Evolutionary conservation across 163 green algal species (phyloP).

Genomic region (Trebouxiophyceae sp.): DNA sequence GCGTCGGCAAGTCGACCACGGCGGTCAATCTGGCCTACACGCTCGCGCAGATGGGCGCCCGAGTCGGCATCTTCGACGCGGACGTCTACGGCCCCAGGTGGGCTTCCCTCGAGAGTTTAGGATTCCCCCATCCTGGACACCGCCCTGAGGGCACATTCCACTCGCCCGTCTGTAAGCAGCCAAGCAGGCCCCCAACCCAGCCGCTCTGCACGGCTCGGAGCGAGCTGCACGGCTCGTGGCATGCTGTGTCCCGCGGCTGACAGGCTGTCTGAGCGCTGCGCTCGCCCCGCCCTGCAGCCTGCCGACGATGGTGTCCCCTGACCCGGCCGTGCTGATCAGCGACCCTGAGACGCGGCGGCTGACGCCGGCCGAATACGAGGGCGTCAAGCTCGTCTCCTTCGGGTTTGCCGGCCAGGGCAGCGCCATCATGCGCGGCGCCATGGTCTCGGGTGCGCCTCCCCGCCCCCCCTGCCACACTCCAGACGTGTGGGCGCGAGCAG

Average conservation of each 20-base stretch:
- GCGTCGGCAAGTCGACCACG: slow-evolving; percentile 92
- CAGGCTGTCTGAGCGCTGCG: too few species aligned
- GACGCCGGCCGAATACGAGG: slow-evolving; percentile 85
- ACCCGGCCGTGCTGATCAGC: slow-evolving; percentile 37
- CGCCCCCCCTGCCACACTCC: too few species aligned
- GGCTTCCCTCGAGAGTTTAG: too few species aligned
- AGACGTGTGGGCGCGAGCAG: too few species aligned
- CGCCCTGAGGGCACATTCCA: too few species aligned
- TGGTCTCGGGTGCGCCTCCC: slow-evolving; percentile 78
- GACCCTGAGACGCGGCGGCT: slow-evolving; percentile 52
- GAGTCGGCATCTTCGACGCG: slow-evolving; percentile 94
- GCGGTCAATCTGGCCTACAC: slow-evolving; percentile 96
- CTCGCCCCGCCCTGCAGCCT: too few species aligned
- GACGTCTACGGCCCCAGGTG: slow-evolving; percentile 96
- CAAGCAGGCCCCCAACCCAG: too few species aligned
- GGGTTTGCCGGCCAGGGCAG: slow-evolving; percentile 91
- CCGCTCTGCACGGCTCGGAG: too few species aligned
- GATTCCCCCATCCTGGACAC: too few species aligned
- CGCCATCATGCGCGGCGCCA: slow-evolving; percentile 96
- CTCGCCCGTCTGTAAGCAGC: too few species aligned
- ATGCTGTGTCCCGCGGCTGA: too few species aligned
- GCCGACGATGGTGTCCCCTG: slow-evolving; percentile 88
- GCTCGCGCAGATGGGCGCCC: slow-evolving; percentile 65
- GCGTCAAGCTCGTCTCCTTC: slow-evolving; percentile 94
- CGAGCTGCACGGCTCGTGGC: too few species aligned